Conservation (phyloP, 2,329 filamentous ascomycete species). For the Diaporthe sp. region DNA sequence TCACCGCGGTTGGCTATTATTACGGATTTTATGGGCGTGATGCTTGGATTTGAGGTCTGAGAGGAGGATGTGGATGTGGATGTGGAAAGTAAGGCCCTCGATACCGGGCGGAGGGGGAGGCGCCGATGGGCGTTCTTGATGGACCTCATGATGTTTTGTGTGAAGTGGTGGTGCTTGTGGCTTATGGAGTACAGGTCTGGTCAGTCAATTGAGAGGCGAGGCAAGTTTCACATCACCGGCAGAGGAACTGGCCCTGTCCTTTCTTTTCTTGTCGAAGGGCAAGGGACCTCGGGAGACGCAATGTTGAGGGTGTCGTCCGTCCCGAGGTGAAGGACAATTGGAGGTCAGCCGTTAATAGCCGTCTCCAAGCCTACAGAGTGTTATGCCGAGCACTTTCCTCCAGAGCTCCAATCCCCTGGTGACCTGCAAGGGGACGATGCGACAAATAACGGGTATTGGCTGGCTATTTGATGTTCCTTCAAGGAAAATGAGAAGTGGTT, state of each 20-base stretch:
- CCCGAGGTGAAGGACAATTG: not conserved
- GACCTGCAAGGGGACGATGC: not conserved
- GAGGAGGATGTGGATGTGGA: conserved; percentile 52
- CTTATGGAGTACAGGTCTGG: not conserved
- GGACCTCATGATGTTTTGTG: conserved; percentile 61
- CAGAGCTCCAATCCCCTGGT: not conserved
- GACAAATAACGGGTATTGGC: not conserved
- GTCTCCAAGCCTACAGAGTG: conserved; percentile 33
- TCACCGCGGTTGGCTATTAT: conserved; percentile 97
- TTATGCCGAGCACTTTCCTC: not conserved
- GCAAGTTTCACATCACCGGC: not conserved
- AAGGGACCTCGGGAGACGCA: not conserved
- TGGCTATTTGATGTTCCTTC: not conserved
- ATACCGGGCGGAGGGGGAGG: conserved; percentile 50
- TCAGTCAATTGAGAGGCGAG: not conserved
- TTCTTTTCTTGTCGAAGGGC: not conserved
- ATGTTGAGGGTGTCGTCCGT: conserved; percentile 5
- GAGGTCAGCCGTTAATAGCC: conserved; percentile 38
- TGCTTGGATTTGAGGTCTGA: conserved; percentile 45
- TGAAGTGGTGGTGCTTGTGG: not conserved
- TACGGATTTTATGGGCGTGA: conserved; percentile 77
- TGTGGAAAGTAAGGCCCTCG: conserved; percentile 48
- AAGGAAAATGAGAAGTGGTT: not conserved
- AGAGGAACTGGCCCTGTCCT: not conserved
- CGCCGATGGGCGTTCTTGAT: conserved; percentile 64